phyloP scores from a whole-genome alignment of 805 yeast species.

The Wickerhamiella vanderwaltii region DNA sequence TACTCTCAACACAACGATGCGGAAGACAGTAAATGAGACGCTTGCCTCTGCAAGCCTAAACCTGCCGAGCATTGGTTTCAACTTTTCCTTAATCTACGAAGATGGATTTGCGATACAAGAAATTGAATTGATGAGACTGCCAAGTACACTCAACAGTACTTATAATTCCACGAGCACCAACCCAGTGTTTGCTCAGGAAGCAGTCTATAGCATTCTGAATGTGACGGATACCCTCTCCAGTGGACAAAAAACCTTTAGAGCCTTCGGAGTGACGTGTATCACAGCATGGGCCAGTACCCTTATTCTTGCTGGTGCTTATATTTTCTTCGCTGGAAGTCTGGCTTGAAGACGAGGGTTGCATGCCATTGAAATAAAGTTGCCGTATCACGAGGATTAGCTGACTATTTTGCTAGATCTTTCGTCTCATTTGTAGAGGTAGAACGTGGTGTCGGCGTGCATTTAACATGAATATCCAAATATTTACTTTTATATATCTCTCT shows the following conservation, averaged over 20 bases:
- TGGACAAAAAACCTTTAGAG: not conserved
- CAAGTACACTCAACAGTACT: not conserved
- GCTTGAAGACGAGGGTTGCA: no score
- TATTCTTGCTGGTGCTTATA: no score
- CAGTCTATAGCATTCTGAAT: slow-evolving; percentile 1
- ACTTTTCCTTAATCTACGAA: slow-evolving; percentile 1
- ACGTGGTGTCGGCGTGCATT: no score
- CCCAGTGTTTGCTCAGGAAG: not conserved
- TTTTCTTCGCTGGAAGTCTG: no score
- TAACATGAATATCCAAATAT: no score
- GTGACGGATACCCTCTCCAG: not conserved
- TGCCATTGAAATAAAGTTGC: no score
- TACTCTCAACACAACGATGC: slow-evolving; percentile 1
- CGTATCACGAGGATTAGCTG: no score
- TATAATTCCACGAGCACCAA: not conserved
- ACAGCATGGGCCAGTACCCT: no score
- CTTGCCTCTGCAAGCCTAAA: not conserved
- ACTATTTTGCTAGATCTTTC: no score
- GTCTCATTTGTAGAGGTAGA: no score
- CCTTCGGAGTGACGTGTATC: not conserved
- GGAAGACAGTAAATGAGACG: not conserved
- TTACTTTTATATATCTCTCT: no score
- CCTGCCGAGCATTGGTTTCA: not conserved
- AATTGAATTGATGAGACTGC: slow-evolving; percentile 1
- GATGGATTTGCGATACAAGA: slow-evolving; percentile 11